Percentiles rank a stretch among this genome's conserved stretches.
Conservation (phyloP, 148 eudicot species). For the Camellia granthamiana region DNA sequence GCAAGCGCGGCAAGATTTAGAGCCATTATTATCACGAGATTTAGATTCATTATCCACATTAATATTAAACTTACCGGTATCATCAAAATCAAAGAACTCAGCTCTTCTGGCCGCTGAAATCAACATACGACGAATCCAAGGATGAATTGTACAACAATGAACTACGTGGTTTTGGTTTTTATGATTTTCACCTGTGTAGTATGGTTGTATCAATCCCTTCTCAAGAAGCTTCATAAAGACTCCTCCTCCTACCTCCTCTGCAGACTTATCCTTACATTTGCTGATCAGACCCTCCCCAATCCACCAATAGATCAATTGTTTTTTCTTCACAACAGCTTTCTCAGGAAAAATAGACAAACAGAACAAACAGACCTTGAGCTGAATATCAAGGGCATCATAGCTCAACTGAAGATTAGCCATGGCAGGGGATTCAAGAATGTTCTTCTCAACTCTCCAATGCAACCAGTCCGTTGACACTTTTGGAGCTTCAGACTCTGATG, state of each 20-base stretch:
- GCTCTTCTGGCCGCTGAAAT: slow-evolving; percentile 1
- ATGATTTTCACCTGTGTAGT: not conserved
- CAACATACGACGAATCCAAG: slow-evolving; percentile 8
- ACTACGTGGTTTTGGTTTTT: not conserved
- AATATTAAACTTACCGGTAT: not conserved
- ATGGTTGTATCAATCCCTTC: not conserved
- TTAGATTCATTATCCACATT: not conserved
- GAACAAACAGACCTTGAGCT: slow-evolving; percentile 5
- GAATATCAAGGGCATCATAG: not conserved
- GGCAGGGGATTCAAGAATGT: not conserved
- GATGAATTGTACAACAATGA: not conserved
- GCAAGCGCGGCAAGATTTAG: not conserved
- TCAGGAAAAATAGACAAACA: slow-evolving; percentile 9
- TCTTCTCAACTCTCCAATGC: not conserved
- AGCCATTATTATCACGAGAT: not conserved
- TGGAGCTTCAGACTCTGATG: not conserved
- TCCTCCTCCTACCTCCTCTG: not conserved
- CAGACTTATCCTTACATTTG: not conserved
- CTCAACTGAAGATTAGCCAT: slow-evolving; percentile 9
- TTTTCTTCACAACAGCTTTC: slow-evolving; percentile 4
- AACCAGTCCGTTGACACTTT: not conserved
- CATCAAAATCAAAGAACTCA: not conserved
- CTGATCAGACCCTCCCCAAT: not conserved
- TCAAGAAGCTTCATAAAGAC: not conserved
- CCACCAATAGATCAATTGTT: slow-evolving; percentile 4